phyloP scores from a whole-genome alignment of 1,284 basidiomycete genomes.

The Boletus sp. region DNA sequence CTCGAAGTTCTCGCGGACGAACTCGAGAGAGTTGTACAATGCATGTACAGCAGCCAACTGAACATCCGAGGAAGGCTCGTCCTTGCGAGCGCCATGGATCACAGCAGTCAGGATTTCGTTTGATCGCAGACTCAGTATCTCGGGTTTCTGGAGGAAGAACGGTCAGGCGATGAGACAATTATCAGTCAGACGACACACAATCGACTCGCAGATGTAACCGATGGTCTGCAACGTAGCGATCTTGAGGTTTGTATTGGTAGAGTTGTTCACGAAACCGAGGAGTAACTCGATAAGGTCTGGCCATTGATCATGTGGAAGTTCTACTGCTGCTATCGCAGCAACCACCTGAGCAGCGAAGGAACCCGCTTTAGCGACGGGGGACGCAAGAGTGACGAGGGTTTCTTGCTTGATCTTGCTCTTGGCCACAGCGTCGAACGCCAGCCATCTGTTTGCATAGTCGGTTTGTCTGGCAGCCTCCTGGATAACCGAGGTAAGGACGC shows the following conservation, averaged over 20 bases:
- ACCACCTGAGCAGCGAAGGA: slow-evolving; percentile 91
- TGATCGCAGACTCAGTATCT: slow-evolving; percentile 82
- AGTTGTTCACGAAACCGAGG: slow-evolving; percentile 82
- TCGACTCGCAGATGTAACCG: slow-evolving; percentile 94
- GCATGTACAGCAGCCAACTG: slow-evolving; percentile 95
- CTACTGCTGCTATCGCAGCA: slow-evolving; percentile 89
- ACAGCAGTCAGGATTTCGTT: slow-evolving; percentile 99
- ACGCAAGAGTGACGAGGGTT: slow-evolving; percentile 79
- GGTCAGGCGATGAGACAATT: slow-evolving; percentile 13
- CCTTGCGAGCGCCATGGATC: slow-evolving; percentile 96
- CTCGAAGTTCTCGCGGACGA: slow-evolving; percentile 97
- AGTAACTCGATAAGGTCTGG: slow-evolving; percentile 86
- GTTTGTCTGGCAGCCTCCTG: slow-evolving; percentile 78
- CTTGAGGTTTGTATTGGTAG: slow-evolving; percentile 73
- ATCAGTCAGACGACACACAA: slow-evolving; percentile 57
- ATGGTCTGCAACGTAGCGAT: slow-evolving; percentile 93
- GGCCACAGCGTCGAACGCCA: slow-evolving; percentile 63
- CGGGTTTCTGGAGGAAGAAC: slow-evolving; percentile 73
- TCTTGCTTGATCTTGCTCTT: slow-evolving; percentile 88
- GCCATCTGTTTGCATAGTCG: slow-evolving; percentile 80
- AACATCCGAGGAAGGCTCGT: slow-evolving; percentile 90
- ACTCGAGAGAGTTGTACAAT: slow-evolving; percentile 94
- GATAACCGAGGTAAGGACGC: slow-evolving; percentile 7
- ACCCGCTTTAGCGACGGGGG: slow-evolving; percentile 71
- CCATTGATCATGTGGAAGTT: slow-evolving; percentile 88